phyloP scores from a whole-genome alignment of 306 rosid species.

The Cucurbita ficifolia region DNA sequence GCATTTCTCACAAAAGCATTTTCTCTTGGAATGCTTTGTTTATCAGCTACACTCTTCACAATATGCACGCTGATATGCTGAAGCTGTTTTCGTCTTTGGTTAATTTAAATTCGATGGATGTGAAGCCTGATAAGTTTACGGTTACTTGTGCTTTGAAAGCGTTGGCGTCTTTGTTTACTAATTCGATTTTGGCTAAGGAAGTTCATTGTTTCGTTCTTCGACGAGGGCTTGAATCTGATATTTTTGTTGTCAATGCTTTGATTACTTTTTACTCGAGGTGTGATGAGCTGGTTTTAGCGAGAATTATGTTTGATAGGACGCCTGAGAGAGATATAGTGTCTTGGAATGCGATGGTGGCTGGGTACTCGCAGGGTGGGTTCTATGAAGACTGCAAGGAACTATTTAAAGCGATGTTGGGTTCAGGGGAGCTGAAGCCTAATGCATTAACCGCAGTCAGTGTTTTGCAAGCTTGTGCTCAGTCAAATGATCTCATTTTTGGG shows the following conservation, averaged over 20 bases:
- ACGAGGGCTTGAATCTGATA: conserved; percentile 32
- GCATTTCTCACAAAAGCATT: conserved; percentile 32
- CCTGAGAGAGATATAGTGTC: conserved; percentile 43
- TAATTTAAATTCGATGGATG: background rate
- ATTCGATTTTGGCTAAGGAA: conserved; percentile 20
- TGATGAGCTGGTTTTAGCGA: conserved; percentile 31
- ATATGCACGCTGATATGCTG: conserved; percentile 31
- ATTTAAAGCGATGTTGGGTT: conserved; percentile 35
- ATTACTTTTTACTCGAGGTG: conserved; percentile 54
- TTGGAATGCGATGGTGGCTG: conserved; percentile 83
- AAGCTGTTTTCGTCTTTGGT: conserved; percentile 33
- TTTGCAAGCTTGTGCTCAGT: conserved; percentile 85
- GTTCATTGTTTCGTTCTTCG: conserved; percentile 45
- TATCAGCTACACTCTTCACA: conserved; percentile 41
- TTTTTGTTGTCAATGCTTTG: conserved; percentile 52
- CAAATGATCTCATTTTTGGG: conserved; percentile 50
- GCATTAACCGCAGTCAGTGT: conserved; percentile 44
- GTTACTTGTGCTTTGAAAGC: conserved; percentile 50
- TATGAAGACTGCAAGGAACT: conserved; percentile 52
- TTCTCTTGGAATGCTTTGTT: conserved; percentile 76
- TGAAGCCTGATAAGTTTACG: conserved; percentile 39
- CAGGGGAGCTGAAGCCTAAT: conserved; percentile 29
- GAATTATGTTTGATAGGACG: conserved; percentile 50
- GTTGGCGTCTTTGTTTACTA: conserved; percentile 19
- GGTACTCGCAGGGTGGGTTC: conserved; percentile 59